Evolutionary conservation across 116 monocot genomes (phyloP), one percentile per base, ranked within the genome.

Genomic region (Phalaenopsis hybrid): DNA sequence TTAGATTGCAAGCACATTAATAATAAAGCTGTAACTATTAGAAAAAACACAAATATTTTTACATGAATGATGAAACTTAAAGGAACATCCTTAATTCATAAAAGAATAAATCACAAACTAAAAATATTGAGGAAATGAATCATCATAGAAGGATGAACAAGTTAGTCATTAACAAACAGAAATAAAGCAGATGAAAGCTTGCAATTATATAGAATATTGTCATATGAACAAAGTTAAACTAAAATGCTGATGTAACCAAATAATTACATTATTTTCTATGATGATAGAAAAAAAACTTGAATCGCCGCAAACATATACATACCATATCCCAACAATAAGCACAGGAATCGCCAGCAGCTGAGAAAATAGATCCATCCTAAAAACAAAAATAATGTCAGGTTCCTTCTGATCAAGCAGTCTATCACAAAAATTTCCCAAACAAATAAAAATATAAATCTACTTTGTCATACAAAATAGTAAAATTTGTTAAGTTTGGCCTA

Each of bases 261-360:
- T 72, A 63, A 63, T 23, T 63, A 4, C 21, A 63, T 7, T 55
- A 55, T 15, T 15, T 52, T 52, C 28, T 25, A 10, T 3, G 67
- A 67, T 7, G 28, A 25, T 28, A 25, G 67, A 25, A 10, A 41
- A 67, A 28, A 21, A 67, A 67, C 67, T 67, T 25, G 28, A 25
- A 67, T 67, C 28, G 7, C 67, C 67, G 16, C 37, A 72, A 41
- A 37, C 82, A 28, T 76, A 79, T 86, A 89, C 88, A 50, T 89
- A 98, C 98, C 93, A 95, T 83, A 91, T 98, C 98, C 98, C 98
- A 98, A 83, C 88, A 89, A 84, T 98, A 98, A 59, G 95, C 98
- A 88, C 92, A 89, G 61, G 88, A 86, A 87, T 98, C 98, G 76
- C 98, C 98, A 81, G 93, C 84, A 81, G 98, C 98, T 75, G 95